A percentile compares a stretch with the other conserved stretches of the same genome.
Evolutionary conservation across 495 filamentous ascomycete species (phyloP).

Genomic region (Friedmanniomyces simplex): DNA sequence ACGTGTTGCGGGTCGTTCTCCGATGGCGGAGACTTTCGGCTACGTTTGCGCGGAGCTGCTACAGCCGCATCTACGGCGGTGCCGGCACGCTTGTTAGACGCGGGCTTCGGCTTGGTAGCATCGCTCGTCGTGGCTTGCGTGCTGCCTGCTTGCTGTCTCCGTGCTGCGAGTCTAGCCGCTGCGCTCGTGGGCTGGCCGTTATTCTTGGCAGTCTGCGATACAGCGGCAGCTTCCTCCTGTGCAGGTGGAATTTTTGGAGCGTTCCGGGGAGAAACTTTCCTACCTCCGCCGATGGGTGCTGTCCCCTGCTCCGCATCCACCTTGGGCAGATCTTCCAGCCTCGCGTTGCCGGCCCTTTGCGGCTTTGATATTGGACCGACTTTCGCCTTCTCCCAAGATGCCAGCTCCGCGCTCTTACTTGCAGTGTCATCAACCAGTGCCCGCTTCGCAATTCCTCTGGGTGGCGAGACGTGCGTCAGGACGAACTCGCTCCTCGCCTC

Average conservation of each 20-base stretch:
- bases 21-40: not conserved
- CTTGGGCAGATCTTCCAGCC: not conserved
- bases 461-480: not conserved
- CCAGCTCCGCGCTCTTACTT: not conserved
- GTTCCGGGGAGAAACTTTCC: not conserved
- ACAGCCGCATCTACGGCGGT: not conserved
- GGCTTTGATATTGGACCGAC: not conserved
- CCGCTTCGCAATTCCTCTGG: not conserved
- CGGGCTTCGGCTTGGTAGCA: not conserved
- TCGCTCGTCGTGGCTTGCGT: not conserved
- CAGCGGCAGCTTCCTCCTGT: not conserved
- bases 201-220: not conserved
- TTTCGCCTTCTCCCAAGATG: conserved; percentile 15
- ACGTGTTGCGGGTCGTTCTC: not conserved
- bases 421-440: conserved; percentile 6
- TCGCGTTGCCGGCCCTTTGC: not conserved
- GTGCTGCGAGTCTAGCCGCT: conserved; percentile 2
- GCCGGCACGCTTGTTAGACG: not conserved
- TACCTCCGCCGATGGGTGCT: not conserved
- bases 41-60: not conserved
- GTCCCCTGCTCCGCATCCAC: not conserved
- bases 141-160: not conserved
- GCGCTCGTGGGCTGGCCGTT: not conserved
- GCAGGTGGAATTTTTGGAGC: not conserved
- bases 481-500: conserved; percentile 6